These are phyloP conservation scores for Silybum marianum DNA, from an alignment of 129 eudicot species.

Conservation along the genomic window DNA sequence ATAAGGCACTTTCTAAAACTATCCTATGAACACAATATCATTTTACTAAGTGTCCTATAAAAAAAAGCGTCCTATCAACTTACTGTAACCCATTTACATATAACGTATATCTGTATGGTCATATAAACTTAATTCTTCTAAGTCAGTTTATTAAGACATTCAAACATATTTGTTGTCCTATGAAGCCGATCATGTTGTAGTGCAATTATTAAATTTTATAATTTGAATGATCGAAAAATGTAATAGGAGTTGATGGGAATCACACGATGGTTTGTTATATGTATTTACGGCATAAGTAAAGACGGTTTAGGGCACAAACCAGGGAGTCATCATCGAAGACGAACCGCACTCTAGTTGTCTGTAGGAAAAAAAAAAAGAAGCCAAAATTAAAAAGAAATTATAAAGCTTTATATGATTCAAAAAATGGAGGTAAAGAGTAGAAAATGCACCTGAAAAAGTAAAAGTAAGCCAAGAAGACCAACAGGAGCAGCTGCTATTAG, in stretches of 20 bases:
- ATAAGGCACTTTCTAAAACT: no score
- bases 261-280: neutral
- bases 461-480: slow-evolving; percentile 91
- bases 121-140: no score
- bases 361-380: slow-evolving; percentile 22
- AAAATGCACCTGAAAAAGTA: slow-evolving; percentile 75
- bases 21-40: no score
- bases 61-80: no score
- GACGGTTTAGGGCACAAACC: slow-evolving; percentile 50
- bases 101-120: no score
- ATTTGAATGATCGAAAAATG: no score
- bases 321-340: slow-evolving; percentile 90
- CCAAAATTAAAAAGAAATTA: neutral
- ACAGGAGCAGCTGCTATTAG: slow-evolving; percentile 78
- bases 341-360: slow-evolving; percentile 97
- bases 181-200: no score
- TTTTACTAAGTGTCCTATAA: no score
- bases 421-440: neutral
- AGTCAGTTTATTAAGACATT: no score
- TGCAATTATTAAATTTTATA: no score
- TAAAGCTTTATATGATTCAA: slow-evolving; percentile 8
- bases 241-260: neutral
- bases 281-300: slow-evolving; percentile 3
- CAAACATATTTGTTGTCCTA: no score
- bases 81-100: no score